A percentile compares a stretch with the other conserved stretches of the same genome.
These are phyloP conservation scores for Gracilaria domingensis DNA, from an alignment of 23 red algal genomes.

Conservation along the genomic window DNA sequence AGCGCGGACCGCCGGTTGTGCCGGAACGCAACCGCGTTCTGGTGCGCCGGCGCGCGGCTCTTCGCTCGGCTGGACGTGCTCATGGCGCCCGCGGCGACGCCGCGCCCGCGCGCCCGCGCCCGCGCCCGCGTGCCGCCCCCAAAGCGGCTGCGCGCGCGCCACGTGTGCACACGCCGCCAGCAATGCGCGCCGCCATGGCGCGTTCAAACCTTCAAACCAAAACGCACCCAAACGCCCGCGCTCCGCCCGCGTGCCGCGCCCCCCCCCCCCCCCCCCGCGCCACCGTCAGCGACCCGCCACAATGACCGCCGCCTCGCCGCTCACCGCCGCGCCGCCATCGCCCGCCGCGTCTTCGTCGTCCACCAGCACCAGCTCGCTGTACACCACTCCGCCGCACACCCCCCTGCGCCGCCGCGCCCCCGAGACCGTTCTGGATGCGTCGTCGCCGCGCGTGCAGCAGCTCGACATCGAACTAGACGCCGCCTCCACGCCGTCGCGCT, in stretches of 20 bases:
- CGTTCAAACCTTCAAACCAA: constrained; percentile 29
- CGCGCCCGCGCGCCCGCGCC: neutral
- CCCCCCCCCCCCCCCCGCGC: neutral
- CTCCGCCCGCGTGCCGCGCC: neutral
- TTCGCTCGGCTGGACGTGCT: constrained; percentile 52
- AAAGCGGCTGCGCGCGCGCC: too few relatives aligned
- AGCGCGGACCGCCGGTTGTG: constrained; percentile 46
- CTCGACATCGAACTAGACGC: constrained; percentile 21
- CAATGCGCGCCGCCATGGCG: constrained; percentile 5
- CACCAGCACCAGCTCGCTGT: constrained; percentile 23
- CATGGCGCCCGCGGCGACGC: neutral
- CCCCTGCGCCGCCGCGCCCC: neutral
- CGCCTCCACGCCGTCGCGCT: constrained; percentile 10
- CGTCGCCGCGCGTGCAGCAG: constrained; percentile 38
- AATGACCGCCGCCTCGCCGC: neutral
- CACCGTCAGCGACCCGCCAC: constrained; percentile 21
- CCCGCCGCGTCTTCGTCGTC: neutral
- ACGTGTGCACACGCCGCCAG: neutral
- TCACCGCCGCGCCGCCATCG: constrained; percentile 27
- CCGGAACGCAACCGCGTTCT: constrained; percentile 40
- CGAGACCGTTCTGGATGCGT: constrained; percentile 20
- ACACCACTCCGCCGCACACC: constrained; percentile 24
- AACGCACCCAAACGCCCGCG: neutral
- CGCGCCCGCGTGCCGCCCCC: neutral
- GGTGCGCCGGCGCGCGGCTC: constrained; percentile 46